Evolutionary conservation across 1,284 basidiomycete species (phyloP).

Genomic region (Sporisorium reilianum): DNA sequence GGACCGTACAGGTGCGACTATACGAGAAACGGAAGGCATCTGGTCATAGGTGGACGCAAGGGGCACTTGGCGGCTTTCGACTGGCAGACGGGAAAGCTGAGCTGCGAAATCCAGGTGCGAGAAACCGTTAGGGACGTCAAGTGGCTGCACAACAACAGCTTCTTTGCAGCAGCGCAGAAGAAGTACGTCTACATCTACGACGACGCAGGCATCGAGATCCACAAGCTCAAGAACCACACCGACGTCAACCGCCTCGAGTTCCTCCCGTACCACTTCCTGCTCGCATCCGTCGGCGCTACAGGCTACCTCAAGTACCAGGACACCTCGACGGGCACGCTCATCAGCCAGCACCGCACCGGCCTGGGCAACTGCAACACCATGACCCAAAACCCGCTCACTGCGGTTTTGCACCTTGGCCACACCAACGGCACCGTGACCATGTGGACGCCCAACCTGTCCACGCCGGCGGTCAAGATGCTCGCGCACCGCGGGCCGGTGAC

Average conservation of each 20-base stretch:
- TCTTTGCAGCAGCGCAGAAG: constrained; percentile 95
- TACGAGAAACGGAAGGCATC: constrained; percentile 87
- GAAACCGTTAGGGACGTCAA: constrained; percentile 93
- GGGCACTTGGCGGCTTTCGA: constrained; percentile 97
- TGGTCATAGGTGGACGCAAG: constrained; percentile 73
- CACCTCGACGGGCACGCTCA: constrained; percentile 88
- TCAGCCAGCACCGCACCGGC: constrained; percentile 81
- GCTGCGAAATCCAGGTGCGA: constrained; percentile 87
- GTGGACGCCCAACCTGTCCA: constrained; percentile 94
- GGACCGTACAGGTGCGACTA: constrained; percentile 86
- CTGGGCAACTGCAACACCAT: constrained; percentile 84
- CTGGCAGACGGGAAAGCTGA: constrained; percentile 88
- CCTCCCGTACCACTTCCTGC: constrained; percentile 93
- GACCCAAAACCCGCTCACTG: constrained; percentile 89
- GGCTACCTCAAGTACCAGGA: constrained; percentile 98
- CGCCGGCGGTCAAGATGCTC: constrained; percentile 89
- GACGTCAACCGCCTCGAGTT: constrained; percentile 93
- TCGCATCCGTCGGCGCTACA: constrained; percentile 84
- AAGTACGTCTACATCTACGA: constrained; percentile 98
- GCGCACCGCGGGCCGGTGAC: constrained; percentile 90
- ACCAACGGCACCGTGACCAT: constrained; percentile 82
- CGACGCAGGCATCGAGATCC: constrained; percentile 87
- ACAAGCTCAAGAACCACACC: constrained; percentile 79
- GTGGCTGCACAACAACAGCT: constrained; percentile 91
- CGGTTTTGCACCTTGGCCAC: constrained; percentile 93